These are phyloP conservation scores for Linum lewisii DNA, from an alignment of 345 rosid genomes.

Conservation along the genomic window DNA sequence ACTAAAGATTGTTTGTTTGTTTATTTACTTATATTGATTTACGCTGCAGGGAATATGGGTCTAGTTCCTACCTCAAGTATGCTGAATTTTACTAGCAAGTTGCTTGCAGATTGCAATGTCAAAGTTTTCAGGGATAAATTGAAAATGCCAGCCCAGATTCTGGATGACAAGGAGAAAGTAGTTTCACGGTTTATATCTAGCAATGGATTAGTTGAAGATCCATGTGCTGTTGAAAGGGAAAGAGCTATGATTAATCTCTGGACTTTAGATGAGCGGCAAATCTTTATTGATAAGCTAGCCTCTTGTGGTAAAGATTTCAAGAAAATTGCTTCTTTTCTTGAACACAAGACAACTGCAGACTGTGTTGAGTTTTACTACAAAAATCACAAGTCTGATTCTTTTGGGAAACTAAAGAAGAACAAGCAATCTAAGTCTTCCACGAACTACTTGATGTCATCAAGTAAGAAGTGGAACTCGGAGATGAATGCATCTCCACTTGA, in stretches of 20 bases:
- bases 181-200: slow-evolving; percentile 52
- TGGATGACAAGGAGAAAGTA: slow-evolving; percentile 67
- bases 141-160: slow-evolving; percentile 80
- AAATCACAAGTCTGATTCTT: slow-evolving; percentile 89
- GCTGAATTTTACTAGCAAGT: slow-evolving; percentile 42
- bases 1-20: background rate
- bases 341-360: slow-evolving; percentile 87
- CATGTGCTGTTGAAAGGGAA: slow-evolving; percentile 81
- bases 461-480: slow-evolving; percentile 63
- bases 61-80: slow-evolving; percentile 41
- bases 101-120: slow-evolving; percentile 37
- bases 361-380: slow-evolving; percentile 96
- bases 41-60: slow-evolving; percentile 52
- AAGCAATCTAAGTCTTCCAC: slow-evolving; percentile 50
- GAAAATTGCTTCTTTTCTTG: slow-evolving; percentile 75
- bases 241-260: slow-evolving; percentile 81
- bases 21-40: background rate
- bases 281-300: slow-evolving; percentile 64
- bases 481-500: slow-evolving; percentile 65
- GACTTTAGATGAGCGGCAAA: slow-evolving; percentile 69
- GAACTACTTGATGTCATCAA: slow-evolving; percentile 52
- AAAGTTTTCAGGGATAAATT: slow-evolving; percentile 50
- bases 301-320: slow-evolving; percentile 73
- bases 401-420: slow-evolving; percentile 73
- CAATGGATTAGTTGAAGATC: slow-evolving; percentile 90